phyloP scores from a whole-genome alignment of 2,329 filamentous ascomycete genomes.

The Colletotrichum destructivum region DNA sequence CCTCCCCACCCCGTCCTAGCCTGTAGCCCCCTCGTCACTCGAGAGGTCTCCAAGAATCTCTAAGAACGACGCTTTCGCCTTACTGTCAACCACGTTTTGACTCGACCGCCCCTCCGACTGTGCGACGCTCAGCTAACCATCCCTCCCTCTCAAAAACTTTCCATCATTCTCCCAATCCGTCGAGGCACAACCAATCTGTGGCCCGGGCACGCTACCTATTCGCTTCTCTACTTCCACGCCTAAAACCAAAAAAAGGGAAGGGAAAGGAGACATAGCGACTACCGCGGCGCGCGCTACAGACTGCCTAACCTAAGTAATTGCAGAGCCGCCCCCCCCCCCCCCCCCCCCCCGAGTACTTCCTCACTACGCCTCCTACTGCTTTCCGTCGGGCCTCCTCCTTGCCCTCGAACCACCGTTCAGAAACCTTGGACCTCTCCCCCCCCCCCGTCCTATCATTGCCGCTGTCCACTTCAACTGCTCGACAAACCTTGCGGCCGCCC shows the following conservation, averaged over 20 bases:
- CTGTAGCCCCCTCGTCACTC: slow-evolving; percentile 39
- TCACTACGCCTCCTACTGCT: background rate
- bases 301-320: too few species aligned
- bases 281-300: slow-evolving; percentile 1
- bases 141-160: slow-evolving; percentile 33
- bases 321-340: too few species aligned
- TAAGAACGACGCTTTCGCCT: slow-evolving; percentile 34
- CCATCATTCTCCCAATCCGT: slow-evolving; percentile 31
- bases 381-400: slow-evolving; percentile 33
- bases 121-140: slow-evolving; percentile 23
- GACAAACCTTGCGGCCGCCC: slow-evolving; percentile 23
- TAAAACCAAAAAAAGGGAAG: slow-evolving; percentile 5
- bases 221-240: slow-evolving; percentile 4
- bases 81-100: slow-evolving; percentile 37
- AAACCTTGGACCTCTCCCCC: slow-evolving; percentile 31
- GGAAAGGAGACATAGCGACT: background rate
- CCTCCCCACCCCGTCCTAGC: slow-evolving; percentile 23
- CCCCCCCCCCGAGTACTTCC: background rate
- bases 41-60: slow-evolving; percentile 32
- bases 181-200: slow-evolving; percentile 29
- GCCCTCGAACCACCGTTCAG: slow-evolving; percentile 19
- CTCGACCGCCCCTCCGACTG: slow-evolving; percentile 22
- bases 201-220: slow-evolving; percentile 31
- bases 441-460: slow-evolving; percentile 34
- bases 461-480: slow-evolving; percentile 21